Conservation (phyloP, 306 rosid species). For the Quercus wislizeni region DNA sequence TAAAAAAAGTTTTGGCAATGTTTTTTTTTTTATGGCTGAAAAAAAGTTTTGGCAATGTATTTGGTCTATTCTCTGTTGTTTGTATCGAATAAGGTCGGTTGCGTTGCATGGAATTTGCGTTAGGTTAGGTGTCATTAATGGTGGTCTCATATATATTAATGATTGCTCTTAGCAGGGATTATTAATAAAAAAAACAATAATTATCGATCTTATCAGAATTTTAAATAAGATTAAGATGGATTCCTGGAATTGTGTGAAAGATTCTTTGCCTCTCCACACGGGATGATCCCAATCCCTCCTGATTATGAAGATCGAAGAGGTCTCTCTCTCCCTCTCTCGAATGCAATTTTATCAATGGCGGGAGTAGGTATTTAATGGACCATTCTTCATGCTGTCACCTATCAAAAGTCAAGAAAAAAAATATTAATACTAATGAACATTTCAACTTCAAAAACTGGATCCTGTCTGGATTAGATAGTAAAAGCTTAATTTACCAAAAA, state of each 20-base stretch:
- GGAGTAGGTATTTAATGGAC: conserved; percentile 19
- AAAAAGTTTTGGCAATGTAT: conserved; percentile 13
- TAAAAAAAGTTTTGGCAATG: conserved; percentile 15
- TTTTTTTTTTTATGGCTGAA: no score
- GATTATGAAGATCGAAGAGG: no score
- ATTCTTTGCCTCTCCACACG: background rate
- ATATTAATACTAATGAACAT: conserved; percentile 1
- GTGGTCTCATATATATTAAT: background rate
- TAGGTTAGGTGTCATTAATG: background rate
- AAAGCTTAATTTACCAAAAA: no score
- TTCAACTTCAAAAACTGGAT: conserved; percentile 4
- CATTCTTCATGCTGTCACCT: conserved; percentile 1
- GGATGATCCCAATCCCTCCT: background rate
- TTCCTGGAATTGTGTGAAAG: background rate
- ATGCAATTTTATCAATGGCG: conserved; percentile 20
- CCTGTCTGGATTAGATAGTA: no score
- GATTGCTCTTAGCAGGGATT: no score
- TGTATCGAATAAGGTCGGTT: background rate
- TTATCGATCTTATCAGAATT: background rate
- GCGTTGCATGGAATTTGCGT: background rate
- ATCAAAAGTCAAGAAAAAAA: conserved; percentile 11
- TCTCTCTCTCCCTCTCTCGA: background rate
- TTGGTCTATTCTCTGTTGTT: background rate
- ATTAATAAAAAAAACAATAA: background rate
- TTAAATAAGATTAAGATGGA: background rate